Conservation (phyloP, 2,329 filamentous ascomycete genomes). For the Colletotrichum euphorbiae region DNA sequence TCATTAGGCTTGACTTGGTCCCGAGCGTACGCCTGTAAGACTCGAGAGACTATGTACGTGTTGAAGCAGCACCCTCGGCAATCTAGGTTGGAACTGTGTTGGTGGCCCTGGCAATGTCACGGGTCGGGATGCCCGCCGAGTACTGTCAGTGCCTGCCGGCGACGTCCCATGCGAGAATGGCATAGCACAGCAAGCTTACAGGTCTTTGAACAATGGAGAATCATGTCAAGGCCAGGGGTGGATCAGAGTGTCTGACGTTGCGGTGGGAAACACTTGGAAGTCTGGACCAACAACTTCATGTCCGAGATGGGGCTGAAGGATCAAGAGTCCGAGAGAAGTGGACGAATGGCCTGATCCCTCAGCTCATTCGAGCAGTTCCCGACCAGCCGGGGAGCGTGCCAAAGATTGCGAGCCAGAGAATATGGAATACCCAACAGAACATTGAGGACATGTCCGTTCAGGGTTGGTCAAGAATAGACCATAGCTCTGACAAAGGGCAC, state of each 20-base stretch:
- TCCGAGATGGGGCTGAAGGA: conserved; percentile 6
- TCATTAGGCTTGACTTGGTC: no score
- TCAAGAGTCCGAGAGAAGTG: background rate
- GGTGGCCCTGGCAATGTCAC: background rate
- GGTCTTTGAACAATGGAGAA: conserved; percentile 7
- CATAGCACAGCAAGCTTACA: background rate
- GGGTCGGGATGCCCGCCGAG: background rate
- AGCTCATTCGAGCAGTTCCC: conserved; percentile 2
- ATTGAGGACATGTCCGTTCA: conserved; percentile 2
- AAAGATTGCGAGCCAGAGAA: background rate
- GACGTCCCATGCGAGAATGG: conserved; percentile 12
- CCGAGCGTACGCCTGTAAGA: no score
- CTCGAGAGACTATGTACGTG: no score
- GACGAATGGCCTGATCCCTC: background rate
- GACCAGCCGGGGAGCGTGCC: background rate
- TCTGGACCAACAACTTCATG: conserved; percentile 3
- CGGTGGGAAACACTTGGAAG: conserved; percentile 1
- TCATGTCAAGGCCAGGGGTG: conserved; percentile 1
- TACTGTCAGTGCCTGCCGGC: background rate
- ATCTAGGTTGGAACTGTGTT: no score
- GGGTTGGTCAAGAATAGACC: background rate
- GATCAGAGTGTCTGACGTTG: conserved; percentile 1
- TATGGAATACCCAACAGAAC: background rate
- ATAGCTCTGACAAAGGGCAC: background rate
- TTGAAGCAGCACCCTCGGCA: no score